phyloP scores from a whole-genome alignment of 345 rosid genomes.

The Garcia nutans region DNA sequence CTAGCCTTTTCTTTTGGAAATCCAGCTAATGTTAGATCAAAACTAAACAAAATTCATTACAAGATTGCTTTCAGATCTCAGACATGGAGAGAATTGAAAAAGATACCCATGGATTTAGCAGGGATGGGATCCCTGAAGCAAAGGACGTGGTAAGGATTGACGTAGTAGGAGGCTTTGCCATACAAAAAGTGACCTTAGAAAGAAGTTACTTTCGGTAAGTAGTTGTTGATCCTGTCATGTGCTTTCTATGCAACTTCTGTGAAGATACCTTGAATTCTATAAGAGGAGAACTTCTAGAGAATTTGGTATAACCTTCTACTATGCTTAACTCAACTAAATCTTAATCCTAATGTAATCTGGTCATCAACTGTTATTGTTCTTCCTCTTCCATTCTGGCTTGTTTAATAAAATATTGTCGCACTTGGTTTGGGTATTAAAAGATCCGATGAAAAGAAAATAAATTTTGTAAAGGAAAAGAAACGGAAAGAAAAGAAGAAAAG shows the following conservation, averaged over 20 bases:
- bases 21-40: neutral
- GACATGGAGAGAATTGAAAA: conserved; percentile 54
- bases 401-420: neutral
- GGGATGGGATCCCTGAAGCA: conserved; percentile 56
- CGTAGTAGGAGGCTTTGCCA: conserved; percentile 78
- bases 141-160: conserved; percentile 72
- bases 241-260: neutral
- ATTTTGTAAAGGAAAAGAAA: too few relatives aligned
- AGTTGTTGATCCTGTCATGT: neutral
- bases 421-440: too few relatives aligned
- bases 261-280: neutral
- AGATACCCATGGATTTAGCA: conserved; percentile 51
- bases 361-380: conserved; percentile 1
- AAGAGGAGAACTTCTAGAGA: neutral
- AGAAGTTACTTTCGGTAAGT: conserved; percentile 86
- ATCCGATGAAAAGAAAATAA: too few relatives aligned
- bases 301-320: neutral
- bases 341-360: neutral
- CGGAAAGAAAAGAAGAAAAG: too few relatives aligned
- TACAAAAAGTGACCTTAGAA: conserved; percentile 75
- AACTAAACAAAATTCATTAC: neutral
- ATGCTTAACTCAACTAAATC: neutral
- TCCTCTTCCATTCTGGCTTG: neutral
- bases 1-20: neutral
- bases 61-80: conserved; percentile 52